phyloP scores from a whole-genome alignment of 306 rosid species.

The Pachyrhizus erosus region DNA sequence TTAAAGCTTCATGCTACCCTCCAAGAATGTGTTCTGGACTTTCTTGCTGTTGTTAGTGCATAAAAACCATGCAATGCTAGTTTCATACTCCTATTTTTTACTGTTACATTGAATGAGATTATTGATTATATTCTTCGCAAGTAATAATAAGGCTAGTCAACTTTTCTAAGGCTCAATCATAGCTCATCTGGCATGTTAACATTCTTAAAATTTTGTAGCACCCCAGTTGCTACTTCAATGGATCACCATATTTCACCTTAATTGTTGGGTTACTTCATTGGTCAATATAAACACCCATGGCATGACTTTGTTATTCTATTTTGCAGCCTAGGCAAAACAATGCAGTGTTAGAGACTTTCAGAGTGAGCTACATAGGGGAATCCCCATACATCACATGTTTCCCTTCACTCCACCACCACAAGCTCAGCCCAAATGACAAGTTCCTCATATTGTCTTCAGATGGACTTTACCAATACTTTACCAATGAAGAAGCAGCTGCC shows the following conservation, averaged over 20 bases:
- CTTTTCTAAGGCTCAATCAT: slow-evolving; percentile 9
- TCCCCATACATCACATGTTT: slow-evolving; percentile 71
- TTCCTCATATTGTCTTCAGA: slow-evolving; percentile 87
- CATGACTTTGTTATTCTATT: slow-evolving; percentile 14
- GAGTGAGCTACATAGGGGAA: slow-evolving; percentile 72
- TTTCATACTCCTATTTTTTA: not conserved
- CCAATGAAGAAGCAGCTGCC: slow-evolving; percentile 75
- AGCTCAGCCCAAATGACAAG: slow-evolving; percentile 62
- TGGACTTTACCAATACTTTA: slow-evolving; percentile 86
- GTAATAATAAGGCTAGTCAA: slow-evolving; percentile 44
- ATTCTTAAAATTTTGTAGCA: not conserved
- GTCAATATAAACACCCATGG: not conserved
- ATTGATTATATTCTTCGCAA: not conserved
- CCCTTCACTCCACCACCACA: slow-evolving; percentile 74
- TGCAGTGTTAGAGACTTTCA: slow-evolving; percentile 78
- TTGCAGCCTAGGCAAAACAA: slow-evolving; percentile 85
- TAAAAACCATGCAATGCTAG: not conserved
- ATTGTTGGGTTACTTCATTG: not conserved
- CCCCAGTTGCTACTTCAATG: not conserved
- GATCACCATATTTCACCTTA: not conserved
- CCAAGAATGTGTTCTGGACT: not conserved
- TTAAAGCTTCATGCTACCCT: not conserved
- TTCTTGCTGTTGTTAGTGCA: not conserved
- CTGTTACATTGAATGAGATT: slow-evolving; percentile 24
- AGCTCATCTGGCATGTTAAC: slow-evolving; percentile 2